These are phyloP conservation scores for Posidonia australis DNA, from an alignment of 106 monocot species.

Conservation along the genomic window DNA sequence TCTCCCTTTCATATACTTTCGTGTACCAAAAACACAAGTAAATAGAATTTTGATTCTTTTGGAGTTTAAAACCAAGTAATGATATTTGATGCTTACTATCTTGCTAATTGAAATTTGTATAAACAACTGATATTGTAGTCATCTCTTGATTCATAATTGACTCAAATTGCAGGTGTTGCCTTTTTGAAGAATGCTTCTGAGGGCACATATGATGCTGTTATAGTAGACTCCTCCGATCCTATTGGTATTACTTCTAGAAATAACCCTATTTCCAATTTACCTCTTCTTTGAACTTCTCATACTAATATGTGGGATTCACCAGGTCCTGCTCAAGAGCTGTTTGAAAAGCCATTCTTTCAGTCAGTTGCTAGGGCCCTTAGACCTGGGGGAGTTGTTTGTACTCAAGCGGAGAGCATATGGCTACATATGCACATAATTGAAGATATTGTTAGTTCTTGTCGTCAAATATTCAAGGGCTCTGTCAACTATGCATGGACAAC, in stretches of 20 bases:
- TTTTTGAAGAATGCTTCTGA: constrained; percentile 27
- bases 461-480: constrained; percentile 83
- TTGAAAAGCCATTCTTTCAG: constrained; percentile 94
- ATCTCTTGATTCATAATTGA: background rate
- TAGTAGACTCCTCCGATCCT: constrained; percentile 42
- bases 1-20: no score
- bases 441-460: constrained; percentile 56
- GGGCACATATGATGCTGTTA: constrained; percentile 38
- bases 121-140: background rate
- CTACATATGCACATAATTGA: constrained; percentile 95
- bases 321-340: constrained; percentile 91
- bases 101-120: background rate
- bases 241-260: constrained; percentile 14
- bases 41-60: no score
- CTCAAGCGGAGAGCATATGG: constrained; percentile 98
- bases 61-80: background rate
- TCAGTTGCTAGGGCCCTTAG: constrained; percentile 66
- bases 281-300: background rate
- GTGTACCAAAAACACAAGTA: no score
- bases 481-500: constrained; percentile 98
- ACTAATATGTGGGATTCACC: background rate
- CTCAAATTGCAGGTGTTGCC: constrained; percentile 29
- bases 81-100: background rate
- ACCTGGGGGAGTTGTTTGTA: constrained; percentile 86
- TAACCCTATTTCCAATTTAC: background rate